Base-by-base conservation (phyloP, 331 rosid species). In the Pyracantha coccinea region DNA sequence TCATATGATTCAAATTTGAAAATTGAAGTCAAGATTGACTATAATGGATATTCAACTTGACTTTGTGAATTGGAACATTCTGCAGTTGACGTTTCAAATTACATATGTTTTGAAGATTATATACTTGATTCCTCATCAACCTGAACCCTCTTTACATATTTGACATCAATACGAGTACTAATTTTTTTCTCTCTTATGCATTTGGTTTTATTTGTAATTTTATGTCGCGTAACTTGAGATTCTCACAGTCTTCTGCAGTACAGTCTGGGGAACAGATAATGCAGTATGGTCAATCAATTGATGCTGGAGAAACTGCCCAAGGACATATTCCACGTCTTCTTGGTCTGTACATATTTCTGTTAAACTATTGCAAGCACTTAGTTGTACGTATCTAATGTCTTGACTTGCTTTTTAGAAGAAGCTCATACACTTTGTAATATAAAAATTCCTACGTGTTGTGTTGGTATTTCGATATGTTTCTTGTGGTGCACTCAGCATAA, bases 291-390 rank as follows among this genome's bases (percentile, higher is more conserved):
- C 90, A 86, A 78, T 83, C 89, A 59, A 90, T 87, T 79, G 99
- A 87, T 82, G 92, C 82, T 38, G 81, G 76, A 28, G 93, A 84
- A 71, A 79, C 88, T 76, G 68, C 82, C 29, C 90, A 82, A 84
- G 95, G 96, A 69, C 89, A 87, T 77, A 88, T 94, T 85, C 99
- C 99, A 1, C 96, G 99, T 70, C 99, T 94, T 87, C 97, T 94
- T 58, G 99, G 98, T 93, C 24, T 27, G 93, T 84, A 45, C 75
- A 75, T 60, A 8, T 45, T 52, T 25, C 35, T 54, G 19, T 25
- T 70, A 33, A 23, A 28, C 3, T 25, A 23, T 41, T 44, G 41
- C 65, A 23, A 25, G 27, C 73, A 47, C 67, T 33, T 60, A 41
- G 61, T 32, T 12, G 33, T 24, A 14, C 17, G 32, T 69, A 50